Evolutionary conservation across 805 yeast genomes (phyloP).

Genomic region (Zygoascus ofunaensis): DNA sequence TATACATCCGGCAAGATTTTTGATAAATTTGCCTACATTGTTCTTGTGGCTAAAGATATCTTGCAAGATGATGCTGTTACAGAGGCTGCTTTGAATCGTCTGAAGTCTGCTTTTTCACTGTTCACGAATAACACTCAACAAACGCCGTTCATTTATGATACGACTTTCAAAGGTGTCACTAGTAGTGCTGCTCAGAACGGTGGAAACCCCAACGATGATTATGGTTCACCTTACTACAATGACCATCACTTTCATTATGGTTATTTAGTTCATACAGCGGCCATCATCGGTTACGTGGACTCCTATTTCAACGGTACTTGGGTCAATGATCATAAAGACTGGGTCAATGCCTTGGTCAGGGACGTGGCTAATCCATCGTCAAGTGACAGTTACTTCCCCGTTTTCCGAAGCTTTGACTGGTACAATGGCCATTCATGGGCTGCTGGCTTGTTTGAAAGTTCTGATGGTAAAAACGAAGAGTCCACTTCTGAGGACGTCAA

Average conservation of each 20-base stretch:
- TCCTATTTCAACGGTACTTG: constrained; percentile 42
- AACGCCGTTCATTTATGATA: constrained; percentile 70
- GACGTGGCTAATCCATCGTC: constrained; percentile 60
- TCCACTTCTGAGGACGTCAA: constrained; percentile 66
- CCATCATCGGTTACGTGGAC: constrained; percentile 61
- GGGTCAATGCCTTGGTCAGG: constrained; percentile 54
- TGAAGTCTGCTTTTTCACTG: constrained; percentile 60
- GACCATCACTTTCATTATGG: constrained; percentile 88
- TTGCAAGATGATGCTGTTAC: constrained; percentile 49
- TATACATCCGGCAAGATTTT: constrained; percentile 81
- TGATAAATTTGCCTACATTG: constrained; percentile 83
- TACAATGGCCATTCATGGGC: constrained; percentile 77
- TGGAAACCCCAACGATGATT: constrained; percentile 47
- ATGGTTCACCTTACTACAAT: constrained; percentile 66
- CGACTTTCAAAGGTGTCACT: constrained; percentile 41
- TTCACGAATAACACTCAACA: constrained; percentile 63
- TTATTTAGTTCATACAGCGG: constrained; percentile 76
- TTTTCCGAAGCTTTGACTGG: constrained; percentile 62
- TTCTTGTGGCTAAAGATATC: constrained; percentile 62
- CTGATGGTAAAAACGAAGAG: constrained; percentile 68
- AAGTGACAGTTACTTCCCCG: constrained; percentile 51
- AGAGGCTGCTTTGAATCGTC: constrained; percentile 39
- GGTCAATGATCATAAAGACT: constrained; percentile 39
- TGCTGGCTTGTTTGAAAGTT: constrained; percentile 52
- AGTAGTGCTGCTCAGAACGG: constrained; percentile 25